Evolutionary conservation across 1,284 basidiomycete genomes (phyloP), one percentile per base, ranked within the genome.

Genomic region (Bondarzewia mesenterica): DNA sequence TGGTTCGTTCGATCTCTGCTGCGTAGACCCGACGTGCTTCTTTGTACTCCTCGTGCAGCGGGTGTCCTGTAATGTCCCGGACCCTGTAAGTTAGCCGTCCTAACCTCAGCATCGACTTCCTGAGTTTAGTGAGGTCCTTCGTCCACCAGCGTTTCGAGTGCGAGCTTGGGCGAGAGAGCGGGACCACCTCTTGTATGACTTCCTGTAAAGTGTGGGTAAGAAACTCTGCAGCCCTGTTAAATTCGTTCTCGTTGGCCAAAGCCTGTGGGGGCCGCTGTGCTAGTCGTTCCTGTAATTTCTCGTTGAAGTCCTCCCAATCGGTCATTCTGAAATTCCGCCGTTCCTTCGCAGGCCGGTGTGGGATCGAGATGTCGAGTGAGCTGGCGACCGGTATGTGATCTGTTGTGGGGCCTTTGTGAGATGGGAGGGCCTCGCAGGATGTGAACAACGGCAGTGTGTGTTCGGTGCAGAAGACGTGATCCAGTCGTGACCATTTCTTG

Each of bases 381-480:
- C 54, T 57, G 8, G 35, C 14, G 15, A 66, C 57, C 0, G 63
- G 65, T 15, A 60, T 52, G 39, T 67, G 65, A 44, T 67, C 64
- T 12, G 60, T 57, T 1, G 42, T 38, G 0, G 55, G 36, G 0
- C 57, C 61, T 0, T 52, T 44, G 2, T 46, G 26, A 0, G 52
- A 50, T 0, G 55, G 58, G 2, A 32, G 2, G 0, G 52, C 51
- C 7, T 46, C 21, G 48, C 64, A 68, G 1, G 44, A 35, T 4
- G 53, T 38, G 8, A 69, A 43, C 2, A 20, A 7, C 1, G 61
- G 52, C 0, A 44, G 21, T 0, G 62, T 42, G 4, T 35, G 29
- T 0, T 20, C 20, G 0, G 59, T 51, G 44, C 51, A 46, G 38
- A 67, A 71, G 23, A 70, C 59, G 46, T 70, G 68, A 54, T 70